Conservation (phyloP, 2,329 filamentous ascomycete species). For the Ceratocystiopsis sp. region DNA sequence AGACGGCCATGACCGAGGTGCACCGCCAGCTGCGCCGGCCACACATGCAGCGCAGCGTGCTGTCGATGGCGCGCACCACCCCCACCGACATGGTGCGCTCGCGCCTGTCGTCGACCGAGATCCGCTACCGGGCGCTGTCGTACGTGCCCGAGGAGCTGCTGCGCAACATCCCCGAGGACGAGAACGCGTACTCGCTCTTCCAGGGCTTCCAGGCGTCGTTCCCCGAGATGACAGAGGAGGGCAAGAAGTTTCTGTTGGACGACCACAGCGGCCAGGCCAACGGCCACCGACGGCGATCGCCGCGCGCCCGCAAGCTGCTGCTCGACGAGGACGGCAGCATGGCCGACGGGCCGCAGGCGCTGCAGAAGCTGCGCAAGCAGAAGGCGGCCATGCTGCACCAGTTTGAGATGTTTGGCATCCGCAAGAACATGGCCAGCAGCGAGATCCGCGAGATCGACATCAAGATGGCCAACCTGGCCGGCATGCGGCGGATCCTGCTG, state of each 20-base stretch:
- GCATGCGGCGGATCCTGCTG: conserved; percentile 82
- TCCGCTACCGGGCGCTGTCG: conserved; percentile 80
- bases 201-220: conserved; percentile 89
- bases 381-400: conserved; percentile 66
- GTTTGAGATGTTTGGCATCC: conserved; percentile 76
- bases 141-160: conserved; percentile 84
- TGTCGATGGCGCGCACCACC: conserved; percentile 76
- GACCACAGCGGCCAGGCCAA: neutral
- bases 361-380: conserved; percentile 63
- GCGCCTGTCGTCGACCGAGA: conserved; percentile 77
- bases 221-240: conserved; percentile 52
- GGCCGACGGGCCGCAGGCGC: conserved; percentile 43
- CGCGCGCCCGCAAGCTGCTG: conserved; percentile 61
- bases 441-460: conserved; percentile 95
- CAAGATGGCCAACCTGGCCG: conserved; percentile 84
- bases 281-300: conserved; percentile 50
- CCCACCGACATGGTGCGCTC: conserved; percentile 90
- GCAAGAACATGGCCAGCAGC: conserved; percentile 94
- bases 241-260: conserved; percentile 43
- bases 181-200: conserved; percentile 81
- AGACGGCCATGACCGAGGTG: conserved; percentile 73
- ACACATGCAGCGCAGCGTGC: conserved; percentile 71
- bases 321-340: conserved; percentile 39
- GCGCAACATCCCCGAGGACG: conserved; percentile 70
- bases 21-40: conserved; percentile 79